Percentiles rank a stretch among this genome's conserved stretches.
phyloP scores from a whole-genome alignment of 306 rosid genomes.

The Arachis hypogaea region DNA sequence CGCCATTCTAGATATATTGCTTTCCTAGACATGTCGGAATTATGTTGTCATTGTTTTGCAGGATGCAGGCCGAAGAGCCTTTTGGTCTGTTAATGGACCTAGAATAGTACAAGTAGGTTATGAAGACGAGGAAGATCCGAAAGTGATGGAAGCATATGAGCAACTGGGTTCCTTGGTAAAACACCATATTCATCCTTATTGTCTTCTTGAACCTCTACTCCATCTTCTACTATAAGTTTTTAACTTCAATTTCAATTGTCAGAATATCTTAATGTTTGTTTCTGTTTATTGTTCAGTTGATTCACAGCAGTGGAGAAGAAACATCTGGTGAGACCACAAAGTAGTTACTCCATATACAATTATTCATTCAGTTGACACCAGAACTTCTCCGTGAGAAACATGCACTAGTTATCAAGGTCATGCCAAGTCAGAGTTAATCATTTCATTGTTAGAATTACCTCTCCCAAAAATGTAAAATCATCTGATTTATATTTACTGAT shows the following conservation, averaged over 20 bases:
- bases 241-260: constrained; percentile 14
- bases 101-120: constrained; percentile 86
- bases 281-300: constrained; percentile 60
- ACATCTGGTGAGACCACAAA: constrained; percentile 46
- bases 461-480: constrained; percentile 33
- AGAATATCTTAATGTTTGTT: constrained; percentile 18
- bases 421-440: constrained; percentile 2
- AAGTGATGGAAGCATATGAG: constrained; percentile 89
- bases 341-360: constrained; percentile 23
- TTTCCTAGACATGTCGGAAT: not conserved
- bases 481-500: not conserved
- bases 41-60: constrained; percentile 34
- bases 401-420: constrained; percentile 17
- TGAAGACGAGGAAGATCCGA: constrained; percentile 88
- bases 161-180: constrained; percentile 91
- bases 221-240: not conserved
- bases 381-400: constrained; percentile 6
- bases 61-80: constrained; percentile 94
- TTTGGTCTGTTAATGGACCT: constrained; percentile 96
- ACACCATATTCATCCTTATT: not conserved
- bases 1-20: not conserved
- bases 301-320: constrained; percentile 61
- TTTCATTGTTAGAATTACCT: constrained; percentile 28
- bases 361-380: not conserved
- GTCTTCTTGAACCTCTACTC: constrained; percentile 7